A percentile compares a stretch with the other conserved stretches of the same genome.
Conservation (phyloP, 768 basidiomycete species). For the Suillus variegatus region DNA sequence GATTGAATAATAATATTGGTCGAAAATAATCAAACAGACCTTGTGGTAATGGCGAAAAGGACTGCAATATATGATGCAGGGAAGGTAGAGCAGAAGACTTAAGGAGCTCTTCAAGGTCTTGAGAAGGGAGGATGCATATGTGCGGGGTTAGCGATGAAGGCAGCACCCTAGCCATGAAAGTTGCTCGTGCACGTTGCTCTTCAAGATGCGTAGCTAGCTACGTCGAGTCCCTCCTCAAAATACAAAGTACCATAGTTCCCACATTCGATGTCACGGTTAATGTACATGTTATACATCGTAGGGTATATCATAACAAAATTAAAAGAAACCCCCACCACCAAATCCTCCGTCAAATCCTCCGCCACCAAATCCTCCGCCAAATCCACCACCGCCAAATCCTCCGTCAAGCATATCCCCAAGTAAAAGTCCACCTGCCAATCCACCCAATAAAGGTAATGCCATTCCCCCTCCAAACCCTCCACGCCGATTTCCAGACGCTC, state of each 20-base stretch:
- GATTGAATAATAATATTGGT: constrained; percentile 7
- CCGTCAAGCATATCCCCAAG: constrained; percentile 47
- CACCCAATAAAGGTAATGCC: constrained; percentile 44
- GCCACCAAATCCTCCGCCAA: constrained; percentile 22
- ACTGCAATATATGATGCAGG: constrained; percentile 74
- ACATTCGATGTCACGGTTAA: neutral
- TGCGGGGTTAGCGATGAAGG: constrained; percentile 83
- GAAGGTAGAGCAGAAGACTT: constrained; percentile 61
- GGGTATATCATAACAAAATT: neutral
- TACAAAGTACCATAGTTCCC: neutral
- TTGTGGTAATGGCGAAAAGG: constrained; percentile 82
- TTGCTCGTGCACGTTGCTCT: neutral
- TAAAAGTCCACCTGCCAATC: constrained; percentile 51
- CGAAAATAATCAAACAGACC: constrained; percentile 44
- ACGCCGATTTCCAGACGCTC: constrained; percentile 5
- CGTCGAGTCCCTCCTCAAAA: neutral
- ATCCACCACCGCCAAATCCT: constrained; percentile 34
- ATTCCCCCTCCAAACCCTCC: constrained; percentile 30
- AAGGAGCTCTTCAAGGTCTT: constrained; percentile 67
- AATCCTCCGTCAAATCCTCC: constrained; percentile 22
- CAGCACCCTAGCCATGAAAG: constrained; percentile 49
- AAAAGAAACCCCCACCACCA: constrained; percentile 24
- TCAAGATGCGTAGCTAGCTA: neutral
- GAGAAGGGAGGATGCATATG: constrained; percentile 70
- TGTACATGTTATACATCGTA: neutral